A percentile compares a stretch with the other conserved stretches of the same genome.
phyloP scores from a whole-genome alignment of 2,329 filamentous ascomycete genomes.

The Penicillium griseofulvum region DNA sequence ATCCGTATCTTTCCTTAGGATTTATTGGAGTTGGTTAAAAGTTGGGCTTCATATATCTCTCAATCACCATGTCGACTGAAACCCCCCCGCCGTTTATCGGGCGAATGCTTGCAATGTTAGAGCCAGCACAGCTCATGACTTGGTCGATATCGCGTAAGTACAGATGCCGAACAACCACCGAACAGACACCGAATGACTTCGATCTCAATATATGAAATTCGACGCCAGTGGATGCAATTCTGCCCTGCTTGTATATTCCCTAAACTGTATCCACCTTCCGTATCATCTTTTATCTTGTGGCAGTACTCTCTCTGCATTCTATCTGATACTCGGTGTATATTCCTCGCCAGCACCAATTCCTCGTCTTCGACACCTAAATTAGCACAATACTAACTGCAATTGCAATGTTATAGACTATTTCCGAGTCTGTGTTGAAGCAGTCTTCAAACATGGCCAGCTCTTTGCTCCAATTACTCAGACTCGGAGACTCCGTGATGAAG shows the following conservation, averaged over 20 bases:
- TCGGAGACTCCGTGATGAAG: constrained; percentile 37
- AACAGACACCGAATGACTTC: neutral
- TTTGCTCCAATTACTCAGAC: constrained; percentile 35
- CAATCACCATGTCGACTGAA: constrained; percentile 10
- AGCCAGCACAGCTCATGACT: constrained; percentile 26
- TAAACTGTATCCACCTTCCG: neutral
- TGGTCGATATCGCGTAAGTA: constrained; percentile 31
- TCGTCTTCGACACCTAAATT: neutral
- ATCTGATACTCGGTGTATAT: neutral
- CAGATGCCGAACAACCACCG: neutral
- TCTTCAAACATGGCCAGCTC: constrained; percentile 35
- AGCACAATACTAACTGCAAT: constrained; percentile 10
- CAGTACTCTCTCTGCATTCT: neutral
- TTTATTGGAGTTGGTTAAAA: neutral
- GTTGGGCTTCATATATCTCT: neutral
- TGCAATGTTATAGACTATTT: constrained; percentile 29
- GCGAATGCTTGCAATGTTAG: constrained; percentile 22
- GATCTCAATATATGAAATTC: neutral
- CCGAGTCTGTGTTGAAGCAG: constrained; percentile 30
- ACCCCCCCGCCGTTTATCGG: constrained; percentile 13
- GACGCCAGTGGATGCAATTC: neutral
- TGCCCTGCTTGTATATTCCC: neutral
- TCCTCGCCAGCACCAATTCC: neutral
- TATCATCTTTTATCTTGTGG: neutral
- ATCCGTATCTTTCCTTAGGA: neutral